Evolutionary conservation across 139 green algal genomes (phyloP), one percentile per base, ranked within the genome.

Genomic region (Picochlorum sp.): DNA sequence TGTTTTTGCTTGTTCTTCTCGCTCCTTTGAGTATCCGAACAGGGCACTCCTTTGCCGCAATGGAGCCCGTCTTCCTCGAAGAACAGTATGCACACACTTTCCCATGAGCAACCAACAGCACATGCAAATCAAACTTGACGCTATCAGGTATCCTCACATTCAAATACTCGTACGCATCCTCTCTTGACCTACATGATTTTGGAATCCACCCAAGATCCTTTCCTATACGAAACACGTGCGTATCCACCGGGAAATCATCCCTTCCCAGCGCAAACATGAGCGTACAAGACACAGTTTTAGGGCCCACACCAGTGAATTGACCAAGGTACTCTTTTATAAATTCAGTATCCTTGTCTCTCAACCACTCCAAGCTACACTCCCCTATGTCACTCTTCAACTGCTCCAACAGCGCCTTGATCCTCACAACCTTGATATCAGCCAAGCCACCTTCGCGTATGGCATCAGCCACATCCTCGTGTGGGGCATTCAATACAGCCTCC

Each of bases 181-280:
- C 84, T n/a, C 85, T 64, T 8, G 55, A 78, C 0, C 34, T 41
- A 1, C 80, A 81, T 7, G 59, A 73, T 11, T 23, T 21, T 11
- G 84, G 79, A 13, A 85, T 74, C 85, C 85, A 92, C 44, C 66
- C 68, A 45, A 81, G 56, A 3, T 21, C 30, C 52, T 76, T 81
- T 28, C 62, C 60, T 59, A 86, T 86, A 23, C 74, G 65, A 70
- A 72, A 76, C 45, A 92, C 84, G 65, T 92, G 85, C 18, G 85
- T 88, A 68, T 91, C 85, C 18, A 91, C 84, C 1, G 85, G 82
- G 24, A 91, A 90, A 60, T 91, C 85, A 2, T 65, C 38, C 3
- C 79, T 63, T n/a, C 70, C 45, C 31, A 89, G 50, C 24, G 63
- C 72, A 50, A 92, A 91, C 67, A 91, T 78, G 16, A 91, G 65